Conservation (phyloP, 176 grass and related monocot species). For the Bolboschoenus planiculmis region DNA sequence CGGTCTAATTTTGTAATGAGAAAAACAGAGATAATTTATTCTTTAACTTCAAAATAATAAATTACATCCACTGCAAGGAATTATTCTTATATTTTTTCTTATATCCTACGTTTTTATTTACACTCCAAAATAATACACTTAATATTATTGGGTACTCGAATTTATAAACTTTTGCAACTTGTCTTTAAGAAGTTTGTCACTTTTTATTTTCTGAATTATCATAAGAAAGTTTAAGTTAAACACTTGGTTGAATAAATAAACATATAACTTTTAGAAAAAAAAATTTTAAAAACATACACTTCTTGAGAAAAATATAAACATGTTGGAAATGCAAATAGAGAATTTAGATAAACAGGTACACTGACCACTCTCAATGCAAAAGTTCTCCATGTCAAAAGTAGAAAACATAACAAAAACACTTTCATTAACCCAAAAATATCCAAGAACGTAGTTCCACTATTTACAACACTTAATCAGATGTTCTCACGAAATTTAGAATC, state of each 20-base stretch:
- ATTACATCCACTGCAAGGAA: not conserved
- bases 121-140: too few species aligned
- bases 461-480: slow-evolving; percentile 1
- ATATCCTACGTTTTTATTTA: too few species aligned
- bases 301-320: not conserved
- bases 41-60: not conserved
- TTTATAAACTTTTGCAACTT: too few species aligned
- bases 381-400: not conserved
- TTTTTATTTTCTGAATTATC: not conserved
- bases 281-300: too few species aligned
- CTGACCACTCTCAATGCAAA: not conserved
- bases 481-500: not conserved
- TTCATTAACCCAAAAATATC: not conserved
- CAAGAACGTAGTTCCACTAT: not conserved
- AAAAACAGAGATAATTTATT: not conserved
- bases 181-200: too few species aligned
- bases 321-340: not conserved
- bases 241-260: not conserved
- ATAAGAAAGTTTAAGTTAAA: not conserved
- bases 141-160: too few species aligned
- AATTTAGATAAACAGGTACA: not conserved
- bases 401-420: not conserved
- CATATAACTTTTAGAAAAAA: not conserved
- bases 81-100: not conserved
- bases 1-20: not conserved